Conservation (phyloP, 768 basidiomycete genomes). For the Suillus americanus region DNA sequence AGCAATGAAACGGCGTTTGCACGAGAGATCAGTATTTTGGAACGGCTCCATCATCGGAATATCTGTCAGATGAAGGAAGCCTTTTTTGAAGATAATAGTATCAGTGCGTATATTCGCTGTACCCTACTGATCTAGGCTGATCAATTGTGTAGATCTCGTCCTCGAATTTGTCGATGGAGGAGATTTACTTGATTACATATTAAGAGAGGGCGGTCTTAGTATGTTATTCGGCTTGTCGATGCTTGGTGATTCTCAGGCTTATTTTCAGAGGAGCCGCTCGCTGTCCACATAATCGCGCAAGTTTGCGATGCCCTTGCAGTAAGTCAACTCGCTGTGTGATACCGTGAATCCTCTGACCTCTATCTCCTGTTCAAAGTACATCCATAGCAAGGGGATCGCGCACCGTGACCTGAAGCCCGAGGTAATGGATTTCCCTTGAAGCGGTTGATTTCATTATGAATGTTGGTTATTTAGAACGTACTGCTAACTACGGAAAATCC, state of each 20-base stretch:
- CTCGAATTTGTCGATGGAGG: slow-evolving; percentile 87
- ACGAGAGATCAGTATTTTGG: slow-evolving; percentile 79
- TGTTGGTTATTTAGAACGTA: slow-evolving; percentile 56
- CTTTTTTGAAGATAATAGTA: slow-evolving; percentile 63
- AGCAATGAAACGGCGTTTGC: slow-evolving; percentile 44
- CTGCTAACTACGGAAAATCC: slow-evolving; percentile 72
- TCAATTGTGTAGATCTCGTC: slow-evolving; percentile 59
- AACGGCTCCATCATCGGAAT: slow-evolving; percentile 74
- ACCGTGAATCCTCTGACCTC: slow-evolving; percentile 7
- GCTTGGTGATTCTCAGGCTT: not conserved
- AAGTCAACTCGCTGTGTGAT: slow-evolving; percentile 22
- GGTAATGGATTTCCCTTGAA: slow-evolving; percentile 31
- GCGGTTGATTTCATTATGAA: slow-evolving; percentile 7
- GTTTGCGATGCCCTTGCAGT: slow-evolving; percentile 80
- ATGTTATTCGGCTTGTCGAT: slow-evolving; percentile 24
- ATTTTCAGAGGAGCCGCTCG: slow-evolving; percentile 46
- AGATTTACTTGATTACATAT: slow-evolving; percentile 81
- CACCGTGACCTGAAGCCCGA: slow-evolving; percentile 96
- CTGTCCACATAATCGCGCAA: slow-evolving; percentile 75
- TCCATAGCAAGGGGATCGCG: slow-evolving; percentile 73
- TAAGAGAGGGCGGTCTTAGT: slow-evolving; percentile 62
- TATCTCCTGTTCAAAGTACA: slow-evolving; percentile 41
- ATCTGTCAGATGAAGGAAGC: slow-evolving; percentile 80
- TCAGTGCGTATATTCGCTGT: slow-evolving; percentile 44
- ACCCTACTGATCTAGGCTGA: slow-evolving; percentile 19